phyloP scores from a whole-genome alignment of 768 basidiomycete species.

The Amanita molliuscula region DNA sequence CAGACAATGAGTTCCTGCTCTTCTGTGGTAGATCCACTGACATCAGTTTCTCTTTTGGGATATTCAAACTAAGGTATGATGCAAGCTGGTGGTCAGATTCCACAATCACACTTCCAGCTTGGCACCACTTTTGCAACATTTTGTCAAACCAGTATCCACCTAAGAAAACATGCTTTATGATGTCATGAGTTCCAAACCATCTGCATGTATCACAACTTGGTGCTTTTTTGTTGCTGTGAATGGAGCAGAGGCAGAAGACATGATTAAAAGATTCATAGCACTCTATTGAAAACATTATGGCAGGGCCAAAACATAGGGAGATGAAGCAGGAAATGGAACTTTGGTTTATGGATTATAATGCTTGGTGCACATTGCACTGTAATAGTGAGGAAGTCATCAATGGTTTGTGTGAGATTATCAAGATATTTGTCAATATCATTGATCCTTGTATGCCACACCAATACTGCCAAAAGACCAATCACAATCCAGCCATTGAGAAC shows the following conservation, averaged over 20 bases:
- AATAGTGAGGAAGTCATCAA: conserved; percentile 24
- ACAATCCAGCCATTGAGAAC: conserved; percentile 21
- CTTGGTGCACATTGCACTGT: conserved; percentile 15
- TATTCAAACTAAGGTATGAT: neutral
- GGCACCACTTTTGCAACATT: neutral
- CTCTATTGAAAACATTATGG: conserved; percentile 33
- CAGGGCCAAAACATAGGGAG: conserved; percentile 29
- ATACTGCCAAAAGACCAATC: conserved; percentile 18
- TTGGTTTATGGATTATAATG: conserved; percentile 32
- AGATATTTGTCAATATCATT: conserved; percentile 17
- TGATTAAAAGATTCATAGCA: conserved; percentile 32
- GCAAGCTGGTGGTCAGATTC: neutral
- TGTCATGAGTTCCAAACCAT: neutral
- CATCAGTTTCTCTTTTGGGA: neutral
- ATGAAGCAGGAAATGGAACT: conserved; percentile 32
- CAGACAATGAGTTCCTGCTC: neutral
- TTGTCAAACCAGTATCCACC: neutral
- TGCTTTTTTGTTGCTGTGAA: conserved; percentile 24
- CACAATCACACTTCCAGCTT: neutral
- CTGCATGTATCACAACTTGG: conserved; percentile 8
- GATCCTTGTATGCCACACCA: conserved; percentile 22
- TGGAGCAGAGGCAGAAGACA: conserved; percentile 19
- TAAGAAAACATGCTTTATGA: neutral
- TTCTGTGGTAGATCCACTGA: neutral
- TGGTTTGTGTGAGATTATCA: conserved; percentile 15